Base-by-base conservation (phyloP, 495 filamentous ascomycete genomes). In the Recurvomyces mirabilis region DNA sequence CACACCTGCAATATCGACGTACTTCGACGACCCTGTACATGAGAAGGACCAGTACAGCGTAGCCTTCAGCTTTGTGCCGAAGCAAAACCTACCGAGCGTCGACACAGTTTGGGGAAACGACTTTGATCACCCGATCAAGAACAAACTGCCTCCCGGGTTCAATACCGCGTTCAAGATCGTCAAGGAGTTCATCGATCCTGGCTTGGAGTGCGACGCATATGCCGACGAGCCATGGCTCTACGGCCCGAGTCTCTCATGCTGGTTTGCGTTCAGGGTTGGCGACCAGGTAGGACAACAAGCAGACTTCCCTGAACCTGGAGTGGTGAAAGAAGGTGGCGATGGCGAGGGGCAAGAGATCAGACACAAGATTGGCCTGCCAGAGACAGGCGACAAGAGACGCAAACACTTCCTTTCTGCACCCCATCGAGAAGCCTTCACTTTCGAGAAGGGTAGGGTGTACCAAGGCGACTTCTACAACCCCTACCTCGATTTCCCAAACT, bases 41-140 rank as follows among this genome's bases (percentile, higher is more conserved):
- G 69, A 66, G 35, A 66, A 73, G 25, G 87, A 94, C 63, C 78
- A 80, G 54, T 95, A 94, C 64, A 79, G 73, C 56, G 82, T 96
- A 54, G 71, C 70, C 23, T 81, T 93, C 59, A 64, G 73, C 20
- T 81, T 95, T 57, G 70, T 71, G 4, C 84, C 82, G 34, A 79
- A 81, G 47, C 48, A 59, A 23, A 60, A 62, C 41, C 77, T 94
- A 17, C 68, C 70, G 5, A 84, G 77, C 38, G 60, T 75, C 21
- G 78, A 85, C 46, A 74, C 94, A 5, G 70, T 94, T 37, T 94
- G 89, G 55, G 88, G 89, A 18, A 94, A 94, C 60, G 82, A 93
- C 64, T 94, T 94, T 51, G 84, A 89, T 52, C 73, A 79, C 28
- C 86, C 89, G 0, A 83, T 96, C 45, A 75, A 86, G 35, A 78